phyloP scores from a whole-genome alignment of 441 rosid genomes.

The Adansonia madagascariensis region DNA sequence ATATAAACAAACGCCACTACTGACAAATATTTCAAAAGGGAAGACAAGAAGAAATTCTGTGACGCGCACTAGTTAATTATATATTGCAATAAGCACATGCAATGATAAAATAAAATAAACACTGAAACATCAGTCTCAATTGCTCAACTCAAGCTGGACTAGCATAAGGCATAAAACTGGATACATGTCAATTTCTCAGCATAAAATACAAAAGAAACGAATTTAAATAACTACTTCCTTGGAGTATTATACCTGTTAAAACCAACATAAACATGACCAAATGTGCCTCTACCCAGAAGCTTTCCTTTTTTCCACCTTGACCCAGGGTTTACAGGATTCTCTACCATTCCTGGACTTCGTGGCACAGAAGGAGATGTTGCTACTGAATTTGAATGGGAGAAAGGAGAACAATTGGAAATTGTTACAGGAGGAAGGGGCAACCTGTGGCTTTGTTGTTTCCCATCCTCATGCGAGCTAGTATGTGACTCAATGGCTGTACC shows the following conservation, averaged over 20 bases:
- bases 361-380: conserved; percentile 59
- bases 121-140: conserved; percentile 15
- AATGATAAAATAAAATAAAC: conserved; percentile 16
- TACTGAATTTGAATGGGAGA: conserved; percentile 58
- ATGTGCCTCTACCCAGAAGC: conserved; percentile 61
- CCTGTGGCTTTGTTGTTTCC: conserved; percentile 58
- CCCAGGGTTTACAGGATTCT: conserved; percentile 46
- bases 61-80: neutral
- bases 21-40: conserved; percentile 5
- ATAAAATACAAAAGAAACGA: neutral
- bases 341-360: conserved; percentile 60
- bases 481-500: conserved; percentile 41
- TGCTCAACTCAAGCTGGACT: conserved; percentile 12
- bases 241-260: conserved; percentile 35
- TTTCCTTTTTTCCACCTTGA: conserved; percentile 65
- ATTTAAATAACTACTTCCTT: conserved; percentile 14
- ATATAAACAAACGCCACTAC: conserved; percentile 19
- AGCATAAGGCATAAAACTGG: neutral
- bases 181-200: neutral
- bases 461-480: conserved; percentile 53
- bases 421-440: conserved; percentile 60
- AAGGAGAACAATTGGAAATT: conserved; percentile 48
- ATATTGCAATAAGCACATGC: conserved; percentile 1
- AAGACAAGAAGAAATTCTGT: neutral
- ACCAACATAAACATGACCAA: conserved; percentile 63